phyloP scores from a whole-genome alignment of 73 alveolate species.

The Paramecium octaurelia region DNA sequence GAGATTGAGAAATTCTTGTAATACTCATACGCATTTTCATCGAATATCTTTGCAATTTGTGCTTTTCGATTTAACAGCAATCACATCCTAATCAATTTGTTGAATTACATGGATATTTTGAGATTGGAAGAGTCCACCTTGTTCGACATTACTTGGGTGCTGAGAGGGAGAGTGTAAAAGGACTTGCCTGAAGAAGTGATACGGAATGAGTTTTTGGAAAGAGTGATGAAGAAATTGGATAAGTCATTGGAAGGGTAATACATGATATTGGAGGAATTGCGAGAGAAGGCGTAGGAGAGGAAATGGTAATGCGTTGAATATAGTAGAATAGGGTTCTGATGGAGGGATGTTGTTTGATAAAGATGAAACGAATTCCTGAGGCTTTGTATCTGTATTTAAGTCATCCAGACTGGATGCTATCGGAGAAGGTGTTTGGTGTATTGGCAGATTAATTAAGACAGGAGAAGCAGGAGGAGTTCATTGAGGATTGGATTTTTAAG shows the following conservation, averaged over 20 bases:
- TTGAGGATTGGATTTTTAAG: background rate
- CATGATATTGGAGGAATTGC: background rate
- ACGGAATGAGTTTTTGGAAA: background rate
- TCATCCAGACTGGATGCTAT: background rate
- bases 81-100: background rate
- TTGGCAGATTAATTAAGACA: background rate
- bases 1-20: background rate
- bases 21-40: background rate
- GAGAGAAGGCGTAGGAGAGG: background rate
- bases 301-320: background rate
- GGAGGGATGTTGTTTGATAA: background rate
- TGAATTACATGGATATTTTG: background rate
- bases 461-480: background rate
- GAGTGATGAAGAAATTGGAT: background rate
- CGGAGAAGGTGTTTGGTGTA: background rate
- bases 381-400: background rate
- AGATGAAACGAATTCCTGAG: background rate
- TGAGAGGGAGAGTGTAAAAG: constrained; percentile 8
- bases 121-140: background rate
- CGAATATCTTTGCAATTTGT: background rate
- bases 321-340: background rate
- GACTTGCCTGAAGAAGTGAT: background rate
- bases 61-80: background rate
- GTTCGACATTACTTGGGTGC: constrained; percentile 9
- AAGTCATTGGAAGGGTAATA: background rate